Base-by-base conservation (phyloP, 2,329 filamentous ascomycete genomes). In the Fusarium torreyae region DNA sequence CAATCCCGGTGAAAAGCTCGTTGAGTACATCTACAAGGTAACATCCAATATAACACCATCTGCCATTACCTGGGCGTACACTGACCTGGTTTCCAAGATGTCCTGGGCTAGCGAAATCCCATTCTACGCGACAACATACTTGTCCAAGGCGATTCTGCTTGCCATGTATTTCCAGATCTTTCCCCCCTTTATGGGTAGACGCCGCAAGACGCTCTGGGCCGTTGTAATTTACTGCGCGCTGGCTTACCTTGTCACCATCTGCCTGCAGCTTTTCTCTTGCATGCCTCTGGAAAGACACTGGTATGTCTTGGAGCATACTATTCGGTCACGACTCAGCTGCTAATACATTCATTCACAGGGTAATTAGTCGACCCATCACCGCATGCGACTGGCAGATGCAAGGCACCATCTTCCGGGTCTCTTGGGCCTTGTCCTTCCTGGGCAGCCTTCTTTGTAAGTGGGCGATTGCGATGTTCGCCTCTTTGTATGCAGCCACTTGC, bases 1-100 rank as follows among this genome's bases (percentile, higher is more conserved):
- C 2, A 57, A 70, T 1, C 50, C 54, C 0, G 38, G 55, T 5
- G 53, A 65, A 14, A 36, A 60, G 11, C 44, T 55, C 17, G 57
- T 70, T 8, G 67, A 70, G 20, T 64, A 53, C n/a, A 68, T 70
- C 3, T 68, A 58, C 36, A 67, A 70, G 67, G 67, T 69, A 49
- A 7, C 20, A 10, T 9, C 5, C 6, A 0, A 7, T 5, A 2
- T 11, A 4, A 17, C 3, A 44, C 3, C 4, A 13, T 6, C 13
- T 15, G 17, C 3, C 2, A 8, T 15, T 2, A 20, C 11, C 4
- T 2, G 3, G 3, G 2, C 3, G 2, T 5, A 4, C 15, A 20
- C 61, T 65, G 10, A 65, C 46, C 5, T 6, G 6, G 5, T 2
- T 40, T 13, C 9, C 6, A 34, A 69, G 67, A 43, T 70, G 44